Evolutionary conservation across 768 basidiomycete species (phyloP), one percentile per base, ranked within the genome.

Genomic region (Psilocybe cyanescens): DNA sequence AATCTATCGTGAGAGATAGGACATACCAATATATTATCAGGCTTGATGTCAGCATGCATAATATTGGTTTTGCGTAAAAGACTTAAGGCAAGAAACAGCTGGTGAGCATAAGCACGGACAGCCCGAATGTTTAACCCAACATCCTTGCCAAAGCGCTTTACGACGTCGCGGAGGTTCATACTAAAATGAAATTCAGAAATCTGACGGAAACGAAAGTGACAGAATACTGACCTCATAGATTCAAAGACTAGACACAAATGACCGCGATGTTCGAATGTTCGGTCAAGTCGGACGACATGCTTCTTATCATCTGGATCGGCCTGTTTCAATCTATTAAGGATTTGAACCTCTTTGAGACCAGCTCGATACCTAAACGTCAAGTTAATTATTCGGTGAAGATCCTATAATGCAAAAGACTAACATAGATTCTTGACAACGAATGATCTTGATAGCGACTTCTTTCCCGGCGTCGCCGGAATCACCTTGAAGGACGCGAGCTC

Each of bases 41-140:
- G 97, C 75, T 99, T 99, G 73, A 99, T 93, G 71, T 99, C 97
- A 6, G 97, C 97, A 69, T 99, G 97, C 86, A 98, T 97, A 61
- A 99, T 87, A 65, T 92, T 94, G 61, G 88, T 84, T 77, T 98
- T 98, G 66, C 87, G 86, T 71, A 99, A 79, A 57, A 96, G 79
- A 66, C 91, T 86, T 64, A 99, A 74, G 16, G 94, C 85, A 55
- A 98, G 83, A 76, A 99, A 96, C 55, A 99, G 87, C 71, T 99
- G 97, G 67, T 97, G 94, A 31, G 97, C 89, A 72, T 99, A 99
- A n/a, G 96, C 95, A 66, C 97, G 87, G n/a, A 99, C 97, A 53
- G 97, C 97, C 67, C 89, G 87, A 69, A 99, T 91, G 69, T 98
- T 97, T 24, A 99, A 79, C 14, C 97, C 97, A 58, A 99, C 91